Percentiles rank a stretch among this genome's conserved stretches.
Evolutionary conservation across 179 eudicot species (phyloP).

Genomic region (Spergularia azorica): DNA sequence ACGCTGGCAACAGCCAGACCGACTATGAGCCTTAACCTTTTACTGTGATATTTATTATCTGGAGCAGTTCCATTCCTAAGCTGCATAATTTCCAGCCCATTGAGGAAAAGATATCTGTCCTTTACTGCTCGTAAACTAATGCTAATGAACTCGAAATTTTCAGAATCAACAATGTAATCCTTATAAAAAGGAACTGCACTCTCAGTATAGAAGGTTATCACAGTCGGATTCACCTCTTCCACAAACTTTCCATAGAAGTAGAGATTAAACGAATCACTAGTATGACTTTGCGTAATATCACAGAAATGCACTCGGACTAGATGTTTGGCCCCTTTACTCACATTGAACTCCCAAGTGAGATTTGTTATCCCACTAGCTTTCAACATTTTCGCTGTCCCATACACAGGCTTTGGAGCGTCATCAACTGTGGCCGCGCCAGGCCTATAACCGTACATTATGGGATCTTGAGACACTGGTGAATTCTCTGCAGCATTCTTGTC

Average conservation of each 20-base stretch:
- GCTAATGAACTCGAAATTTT: slow-evolving; percentile 33
- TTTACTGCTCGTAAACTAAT: slow-evolving; percentile 40
- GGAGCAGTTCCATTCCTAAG: slow-evolving; percentile 20
- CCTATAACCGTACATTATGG: background rate
- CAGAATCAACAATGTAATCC: slow-evolving; percentile 49
- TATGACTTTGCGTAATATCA: slow-evolving; percentile 19
- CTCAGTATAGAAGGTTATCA: background rate
- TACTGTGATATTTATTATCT: background rate
- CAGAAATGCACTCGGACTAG: slow-evolving; percentile 55
- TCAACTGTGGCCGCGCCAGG: background rate
- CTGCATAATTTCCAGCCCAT: slow-evolving; percentile 72
- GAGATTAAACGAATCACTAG: slow-evolving; percentile 25
- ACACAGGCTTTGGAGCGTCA: slow-evolving; percentile 48
- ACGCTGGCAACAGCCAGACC: slow-evolving; percentile 36
- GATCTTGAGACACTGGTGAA: background rate
- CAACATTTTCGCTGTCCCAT: slow-evolving; percentile 43
- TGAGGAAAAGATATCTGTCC: slow-evolving; percentile 33
- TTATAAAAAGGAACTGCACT: slow-evolving; percentile 41
- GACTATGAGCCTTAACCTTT: slow-evolving; percentile 15
- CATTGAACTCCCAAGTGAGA: slow-evolving; percentile 48
- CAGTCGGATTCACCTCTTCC: slow-evolving; percentile 9
- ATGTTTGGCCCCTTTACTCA: slow-evolving; percentile 24
- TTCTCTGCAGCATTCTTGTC: slow-evolving; percentile 25
- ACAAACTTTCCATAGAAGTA: slow-evolving; percentile 29
- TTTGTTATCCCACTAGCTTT: slow-evolving; percentile 16